Base-by-base conservation (phyloP, 2,329 filamentous ascomycete genomes). In the Sphaerulina vaccinii region DNA sequence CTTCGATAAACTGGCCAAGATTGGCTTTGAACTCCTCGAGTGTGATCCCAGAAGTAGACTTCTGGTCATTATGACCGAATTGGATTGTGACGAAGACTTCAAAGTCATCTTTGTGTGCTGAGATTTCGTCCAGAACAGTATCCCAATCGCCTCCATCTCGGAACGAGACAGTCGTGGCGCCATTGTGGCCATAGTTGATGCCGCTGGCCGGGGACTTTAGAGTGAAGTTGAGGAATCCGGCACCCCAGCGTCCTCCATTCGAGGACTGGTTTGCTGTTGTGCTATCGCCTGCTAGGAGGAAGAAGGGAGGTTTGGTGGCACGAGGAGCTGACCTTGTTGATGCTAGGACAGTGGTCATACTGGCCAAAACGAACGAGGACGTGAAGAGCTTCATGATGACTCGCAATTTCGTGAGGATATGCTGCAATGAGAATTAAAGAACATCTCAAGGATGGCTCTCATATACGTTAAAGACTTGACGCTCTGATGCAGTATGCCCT, bases 31-130 rank as follows among this genome's bases (percentile, higher is more conserved):
- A 85, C 53, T 76, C 61, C 0, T 70, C 65, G 5, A 80, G 62
- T 0, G 71, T 68, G 41, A 84, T 70, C 40, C 73, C 73, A 1
- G 71, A 73, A 0, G 67, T 70, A 1, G 71, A 51, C 57, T 82
- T 84, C 58, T 80, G 81, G 63, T 85, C 82, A 53, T 85, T 85
- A 64, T 85, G 81, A 3, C 82, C 82, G 53, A 84, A 84, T 36
- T 84, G 71, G 8, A 84, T 81, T 0, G 79, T 82, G 9, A 82
- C 79, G 44, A 76, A 81, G 5, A 75, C 71, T 1, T 51, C 16
- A 15, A 23, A 47, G 6, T 24, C 21, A 5, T 23, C 32, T 9
- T 39, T 35, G 16, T 61, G 55, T 9, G 44, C 45, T 15, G 53
- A 63, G 0, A 82, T 69, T 1, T 74, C 67, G 1, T 63, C 55